phyloP scores from a whole-genome alignment of 257 asterid species.

The Jaltomata sinuosa region DNA sequence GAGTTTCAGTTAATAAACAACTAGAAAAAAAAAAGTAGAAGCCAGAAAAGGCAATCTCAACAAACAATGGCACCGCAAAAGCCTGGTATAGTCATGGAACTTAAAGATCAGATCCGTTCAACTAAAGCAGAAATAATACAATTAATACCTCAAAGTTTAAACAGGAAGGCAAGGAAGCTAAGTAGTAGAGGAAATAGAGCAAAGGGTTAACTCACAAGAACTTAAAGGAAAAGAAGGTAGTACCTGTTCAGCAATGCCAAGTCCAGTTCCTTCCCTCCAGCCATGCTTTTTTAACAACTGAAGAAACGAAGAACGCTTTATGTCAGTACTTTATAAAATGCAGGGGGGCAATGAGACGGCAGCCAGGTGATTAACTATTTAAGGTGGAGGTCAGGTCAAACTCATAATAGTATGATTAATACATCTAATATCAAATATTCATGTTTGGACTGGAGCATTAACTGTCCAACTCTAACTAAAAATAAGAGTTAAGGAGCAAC shows the following conservation, averaged over 20 bases:
- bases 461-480: not conserved
- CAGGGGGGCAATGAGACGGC: not conserved
- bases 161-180: not conserved
- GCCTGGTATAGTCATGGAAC: not conserved
- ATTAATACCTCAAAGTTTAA: not conserved
- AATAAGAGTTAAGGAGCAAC: not conserved
- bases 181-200: not conserved
- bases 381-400: not conserved
- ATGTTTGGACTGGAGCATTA: not conserved
- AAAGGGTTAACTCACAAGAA: not conserved
- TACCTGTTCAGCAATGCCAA: slow-evolving; percentile 7
- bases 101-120: not conserved
- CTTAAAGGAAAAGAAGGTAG: not conserved
- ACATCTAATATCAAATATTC: not conserved
- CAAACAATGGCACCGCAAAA: not conserved
- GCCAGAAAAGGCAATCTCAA: not conserved
- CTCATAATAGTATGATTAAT: not conserved
- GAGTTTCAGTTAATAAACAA: not conserved
- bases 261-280: slow-evolving; percentile 6
- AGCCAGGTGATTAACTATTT: not conserved
- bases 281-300: slow-evolving; percentile 2
- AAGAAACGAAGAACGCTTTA: not conserved
- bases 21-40: not conserved
- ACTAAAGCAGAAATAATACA: not conserved
- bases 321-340: not conserved